Conservation (phyloP, 2,329 filamentous ascomycete genomes). For the Lachnellula cervina region DNA sequence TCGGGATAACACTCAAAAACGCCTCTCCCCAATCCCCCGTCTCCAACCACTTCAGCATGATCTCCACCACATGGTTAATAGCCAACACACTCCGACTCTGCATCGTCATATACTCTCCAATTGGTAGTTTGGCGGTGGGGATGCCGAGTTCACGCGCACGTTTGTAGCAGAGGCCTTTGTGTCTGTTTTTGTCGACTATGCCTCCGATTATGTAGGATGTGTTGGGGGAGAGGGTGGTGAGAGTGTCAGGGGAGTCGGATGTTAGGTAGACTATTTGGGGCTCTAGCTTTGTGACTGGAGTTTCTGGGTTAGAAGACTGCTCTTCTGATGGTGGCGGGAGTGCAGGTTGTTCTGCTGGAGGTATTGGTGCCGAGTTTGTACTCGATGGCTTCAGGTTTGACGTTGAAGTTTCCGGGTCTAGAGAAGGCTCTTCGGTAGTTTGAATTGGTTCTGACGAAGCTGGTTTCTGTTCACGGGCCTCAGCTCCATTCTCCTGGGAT, state of each 20-base stretch:
- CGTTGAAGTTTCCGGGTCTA: background rate
- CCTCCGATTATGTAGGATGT: constrained; percentile 92
- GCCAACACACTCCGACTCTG: constrained; percentile 78
- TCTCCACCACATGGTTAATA: constrained; percentile 95
- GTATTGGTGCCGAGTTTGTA: background rate
- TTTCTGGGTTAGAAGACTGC: background rate
- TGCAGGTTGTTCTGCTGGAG: too few species aligned
- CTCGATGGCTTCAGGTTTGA: background rate
- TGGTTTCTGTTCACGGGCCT: background rate
- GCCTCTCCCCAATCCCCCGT: constrained; percentile 86
- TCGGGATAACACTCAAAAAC: constrained; percentile 83
- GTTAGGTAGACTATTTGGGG: constrained; percentile 77
- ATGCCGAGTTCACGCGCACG: constrained; percentile 70
- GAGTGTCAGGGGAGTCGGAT: constrained; percentile 81
- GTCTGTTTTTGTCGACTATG: constrained; percentile 90
- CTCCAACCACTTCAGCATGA: constrained; percentile 92
- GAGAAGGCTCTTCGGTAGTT: background rate
- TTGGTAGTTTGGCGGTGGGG: constrained; percentile 85
- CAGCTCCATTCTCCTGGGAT: background rate
- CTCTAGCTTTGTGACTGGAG: constrained; percentile 28
- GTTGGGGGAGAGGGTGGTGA: constrained; percentile 78
- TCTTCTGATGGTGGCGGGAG: background rate
- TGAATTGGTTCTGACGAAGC: background rate
- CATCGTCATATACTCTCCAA: constrained; percentile 94
- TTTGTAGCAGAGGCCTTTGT: constrained; percentile 91